Percentiles rank a stretch among this genome's conserved stretches.
These are phyloP conservation scores for Mycena pura DNA, from an alignment of 768 basidiomycete genomes.

Conservation along the genomic window DNA sequence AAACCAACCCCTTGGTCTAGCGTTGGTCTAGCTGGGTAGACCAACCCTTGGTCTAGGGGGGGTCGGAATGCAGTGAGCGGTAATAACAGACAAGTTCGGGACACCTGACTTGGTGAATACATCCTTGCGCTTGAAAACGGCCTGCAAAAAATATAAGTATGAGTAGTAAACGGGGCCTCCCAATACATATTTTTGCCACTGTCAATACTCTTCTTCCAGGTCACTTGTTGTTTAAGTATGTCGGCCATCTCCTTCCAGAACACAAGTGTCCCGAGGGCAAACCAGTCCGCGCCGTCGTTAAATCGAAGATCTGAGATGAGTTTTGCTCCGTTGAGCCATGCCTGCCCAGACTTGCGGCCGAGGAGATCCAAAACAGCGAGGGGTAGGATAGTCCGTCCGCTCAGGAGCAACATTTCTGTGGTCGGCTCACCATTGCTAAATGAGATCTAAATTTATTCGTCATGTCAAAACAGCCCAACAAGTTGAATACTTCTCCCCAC, in stretches of 20 bases:
- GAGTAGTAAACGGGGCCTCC: too few species aligned
- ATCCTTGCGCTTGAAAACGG: too few species aligned
- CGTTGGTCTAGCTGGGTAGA: too few species aligned
- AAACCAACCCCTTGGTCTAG: too few species aligned
- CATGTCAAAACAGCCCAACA: too few species aligned
- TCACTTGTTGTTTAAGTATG: neutral
- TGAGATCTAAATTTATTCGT: neutral
- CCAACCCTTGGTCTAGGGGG: too few species aligned
- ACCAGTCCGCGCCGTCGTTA: constrained; percentile 23
- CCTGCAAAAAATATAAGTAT: too few species aligned
- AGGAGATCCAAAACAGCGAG: neutral
- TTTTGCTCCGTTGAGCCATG: constrained; percentile 29
- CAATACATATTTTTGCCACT: too few species aligned
- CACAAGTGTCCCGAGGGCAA: constrained; percentile 17
- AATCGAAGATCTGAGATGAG: constrained; percentile 24
- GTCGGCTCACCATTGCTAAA: constrained; percentile 6
- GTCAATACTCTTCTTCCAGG: constrained; percentile 16
- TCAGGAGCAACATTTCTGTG: neutral
- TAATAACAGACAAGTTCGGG: too few species aligned
- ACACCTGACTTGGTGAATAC: too few species aligned
- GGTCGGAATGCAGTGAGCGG: too few species aligned
- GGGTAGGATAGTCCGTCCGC: neutral
- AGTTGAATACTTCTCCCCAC: too few species aligned
- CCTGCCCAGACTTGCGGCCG: constrained; percentile 17
- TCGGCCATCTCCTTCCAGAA: constrained; percentile 22